A percentile compares a stretch with the other conserved stretches of the same genome.
phyloP scores from a whole-genome alignment of 1,284 basidiomycete genomes.

The Cutaneotrichosporon mucoides region DNA sequence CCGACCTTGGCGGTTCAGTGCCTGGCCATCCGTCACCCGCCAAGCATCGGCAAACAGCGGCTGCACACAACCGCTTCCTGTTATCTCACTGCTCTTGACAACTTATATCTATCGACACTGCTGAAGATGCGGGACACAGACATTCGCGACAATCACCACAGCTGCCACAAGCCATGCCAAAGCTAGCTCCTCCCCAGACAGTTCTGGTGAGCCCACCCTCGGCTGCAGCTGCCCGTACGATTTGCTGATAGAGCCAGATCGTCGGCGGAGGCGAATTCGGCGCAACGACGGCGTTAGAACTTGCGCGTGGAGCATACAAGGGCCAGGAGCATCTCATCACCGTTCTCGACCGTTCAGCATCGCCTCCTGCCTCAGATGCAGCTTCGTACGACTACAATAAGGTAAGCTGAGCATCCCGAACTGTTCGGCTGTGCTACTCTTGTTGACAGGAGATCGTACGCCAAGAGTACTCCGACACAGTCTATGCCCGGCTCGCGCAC shows the following conservation, averaged over 20 bases:
- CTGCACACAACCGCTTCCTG: no score
- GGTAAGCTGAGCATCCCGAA: no score
- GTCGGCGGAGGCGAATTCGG: constrained; percentile 24
- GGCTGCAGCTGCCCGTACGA: neutral
- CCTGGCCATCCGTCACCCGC: no score
- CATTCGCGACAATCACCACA: neutral
- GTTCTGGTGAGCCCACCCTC: neutral
- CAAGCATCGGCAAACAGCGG: no score
- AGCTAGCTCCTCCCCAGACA: constrained; percentile 2
- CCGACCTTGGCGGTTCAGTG: no score
- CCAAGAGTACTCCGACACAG: constrained; percentile 27
- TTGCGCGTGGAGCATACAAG: constrained; percentile 12
- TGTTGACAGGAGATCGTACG: constrained; percentile 24
- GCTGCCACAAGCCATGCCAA: neutral
- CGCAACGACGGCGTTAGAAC: constrained; percentile 17
- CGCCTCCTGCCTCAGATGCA: constrained; percentile 18
- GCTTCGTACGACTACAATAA: constrained; percentile 30
- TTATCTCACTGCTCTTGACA: no score
- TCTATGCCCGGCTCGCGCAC: constrained; percentile 19
- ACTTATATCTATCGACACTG: neutral
- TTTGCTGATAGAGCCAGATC: constrained; percentile 7
- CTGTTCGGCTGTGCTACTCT: no score
- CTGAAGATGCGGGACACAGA: neutral
- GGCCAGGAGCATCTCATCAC: constrained; percentile 16
- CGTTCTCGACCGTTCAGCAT: constrained; percentile 15